A percentile compares a stretch with the other conserved stretches of the same genome.
Evolutionary conservation across 177 flowering plant species (phyloP).

Genomic region (Vitis hybrid): DNA sequence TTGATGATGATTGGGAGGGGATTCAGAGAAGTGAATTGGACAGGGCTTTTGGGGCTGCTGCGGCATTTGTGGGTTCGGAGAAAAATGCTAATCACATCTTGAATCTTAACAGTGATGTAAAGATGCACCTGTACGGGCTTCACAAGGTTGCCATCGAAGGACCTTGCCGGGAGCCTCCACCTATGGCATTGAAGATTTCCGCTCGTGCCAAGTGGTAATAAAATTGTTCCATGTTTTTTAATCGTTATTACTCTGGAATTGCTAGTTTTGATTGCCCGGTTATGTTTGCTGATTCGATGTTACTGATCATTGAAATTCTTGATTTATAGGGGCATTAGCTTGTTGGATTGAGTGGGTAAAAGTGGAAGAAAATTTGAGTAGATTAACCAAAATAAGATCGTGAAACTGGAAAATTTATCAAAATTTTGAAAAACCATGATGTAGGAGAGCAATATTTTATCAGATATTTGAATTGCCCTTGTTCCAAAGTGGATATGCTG

Average conservation of each 20-base stretch:
- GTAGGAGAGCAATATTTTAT: too few relatives aligned
- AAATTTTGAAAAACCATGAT: too few relatives aligned
- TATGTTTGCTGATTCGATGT: not conserved
- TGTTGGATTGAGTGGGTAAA: too few relatives aligned
- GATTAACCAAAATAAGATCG: too few relatives aligned
- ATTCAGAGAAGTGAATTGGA: conserved; percentile 24
- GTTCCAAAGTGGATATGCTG: too few relatives aligned
- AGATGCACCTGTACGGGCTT: conserved; percentile 24
- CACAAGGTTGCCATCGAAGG: conserved; percentile 27
- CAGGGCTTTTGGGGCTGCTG: conserved; percentile 19
- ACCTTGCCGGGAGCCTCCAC: conserved; percentile 22
- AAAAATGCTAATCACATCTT: conserved; percentile 6
- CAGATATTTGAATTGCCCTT: too few relatives aligned
- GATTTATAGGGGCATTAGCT: too few relatives aligned
- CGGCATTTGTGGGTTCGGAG: conserved; percentile 8
- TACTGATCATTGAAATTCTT: too few relatives aligned
- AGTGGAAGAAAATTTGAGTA: too few relatives aligned
- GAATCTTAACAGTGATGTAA: conserved; percentile 13
- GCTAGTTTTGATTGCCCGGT: not conserved
- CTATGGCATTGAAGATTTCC: conserved; percentile 26
- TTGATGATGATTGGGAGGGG: conserved; percentile 26
- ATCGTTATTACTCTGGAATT: too few relatives aligned
- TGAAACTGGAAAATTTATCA: too few relatives aligned
- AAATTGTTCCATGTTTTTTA: not conserved
- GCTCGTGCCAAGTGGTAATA: conserved; percentile 32